Evolutionary conservation across 169 alveolate genomes (phyloP).

Genomic region (Plasmodium fragile): DNA sequence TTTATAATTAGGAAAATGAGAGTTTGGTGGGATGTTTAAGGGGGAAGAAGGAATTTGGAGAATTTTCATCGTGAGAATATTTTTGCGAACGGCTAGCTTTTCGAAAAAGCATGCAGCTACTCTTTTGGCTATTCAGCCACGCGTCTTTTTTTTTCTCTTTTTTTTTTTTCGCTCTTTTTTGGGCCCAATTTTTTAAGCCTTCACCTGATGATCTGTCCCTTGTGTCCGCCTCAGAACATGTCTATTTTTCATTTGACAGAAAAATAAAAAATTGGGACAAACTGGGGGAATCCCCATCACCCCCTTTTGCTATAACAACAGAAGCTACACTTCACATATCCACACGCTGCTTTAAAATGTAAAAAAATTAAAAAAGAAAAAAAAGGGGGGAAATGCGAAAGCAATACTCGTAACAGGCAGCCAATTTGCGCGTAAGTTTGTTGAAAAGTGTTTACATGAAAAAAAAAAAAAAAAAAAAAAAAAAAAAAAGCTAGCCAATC

Average conservation of each 20-base stretch:
- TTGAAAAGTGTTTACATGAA: not conserved
- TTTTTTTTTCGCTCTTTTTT: not conserved
- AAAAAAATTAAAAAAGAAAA: not conserved
- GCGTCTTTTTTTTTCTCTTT: not conserved
- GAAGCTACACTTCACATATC: not conserved
- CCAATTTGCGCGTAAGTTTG: not conserved
- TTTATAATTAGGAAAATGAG: not conserved
- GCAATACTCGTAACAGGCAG: not conserved
- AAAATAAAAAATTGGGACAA: not conserved
- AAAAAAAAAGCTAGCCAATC: not conserved
- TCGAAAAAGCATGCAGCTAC: not conserved
- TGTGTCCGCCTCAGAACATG: not conserved
- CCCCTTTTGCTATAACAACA: not conserved
- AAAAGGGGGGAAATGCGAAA: not conserved
- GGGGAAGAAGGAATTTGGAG: not conserved
- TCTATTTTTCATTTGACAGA: not conserved
- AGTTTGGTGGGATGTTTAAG: not conserved
- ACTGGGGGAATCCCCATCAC: not conserved
- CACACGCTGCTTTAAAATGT: not conserved
- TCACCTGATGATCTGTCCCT: not conserved
- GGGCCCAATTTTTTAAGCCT: not conserved
- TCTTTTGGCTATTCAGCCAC: not conserved
- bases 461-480: constrained; percentile 2
- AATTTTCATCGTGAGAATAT: not conserved
- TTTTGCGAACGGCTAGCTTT: not conserved